Evolutionary conservation across 495 filamentous ascomycete genomes (phyloP).

Genomic region (Thermothielavioides terrestris): DNA sequence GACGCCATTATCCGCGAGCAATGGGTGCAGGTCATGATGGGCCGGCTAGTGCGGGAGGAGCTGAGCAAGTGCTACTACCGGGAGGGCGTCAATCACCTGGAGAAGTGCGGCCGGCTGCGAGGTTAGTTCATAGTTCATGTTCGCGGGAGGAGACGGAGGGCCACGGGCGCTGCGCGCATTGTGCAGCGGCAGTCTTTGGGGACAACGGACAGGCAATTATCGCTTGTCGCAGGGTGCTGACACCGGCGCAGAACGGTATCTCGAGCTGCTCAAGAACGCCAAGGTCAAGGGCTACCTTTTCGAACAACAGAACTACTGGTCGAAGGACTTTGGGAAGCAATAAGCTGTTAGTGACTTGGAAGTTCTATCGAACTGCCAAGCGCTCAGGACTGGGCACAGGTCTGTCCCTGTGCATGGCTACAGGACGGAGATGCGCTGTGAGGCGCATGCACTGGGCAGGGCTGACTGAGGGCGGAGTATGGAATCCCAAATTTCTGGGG

Average conservation of each 20-base stretch:
- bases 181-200: not conserved
- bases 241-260: constrained; percentile 66
- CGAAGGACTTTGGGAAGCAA: constrained; percentile 34
- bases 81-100: constrained; percentile 93
- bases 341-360: not conserved
- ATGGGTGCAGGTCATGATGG: constrained; percentile 98
- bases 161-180: not conserved
- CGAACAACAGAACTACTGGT: constrained; percentile 80
- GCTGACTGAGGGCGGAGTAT: not conserved
- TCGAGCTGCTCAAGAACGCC: constrained; percentile 75
- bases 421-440: no score
- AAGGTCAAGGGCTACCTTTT: constrained; percentile 85
- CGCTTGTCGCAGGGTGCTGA: not conserved
- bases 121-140: constrained; percentile 54
- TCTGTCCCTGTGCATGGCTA: no score
- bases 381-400: not conserved
- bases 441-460: no score
- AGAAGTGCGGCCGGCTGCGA: constrained; percentile 89
- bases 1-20: constrained; percentile 93
- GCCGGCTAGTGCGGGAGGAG: constrained; percentile 84
- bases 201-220: not conserved
- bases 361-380: not conserved
- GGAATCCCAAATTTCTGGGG: constrained; percentile 1
- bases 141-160: not conserved
- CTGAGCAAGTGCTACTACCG: constrained; percentile 89